Base-by-base conservation (phyloP, 371 early-diverging fungal species). In the Apophysomyces variabilis region DNA sequence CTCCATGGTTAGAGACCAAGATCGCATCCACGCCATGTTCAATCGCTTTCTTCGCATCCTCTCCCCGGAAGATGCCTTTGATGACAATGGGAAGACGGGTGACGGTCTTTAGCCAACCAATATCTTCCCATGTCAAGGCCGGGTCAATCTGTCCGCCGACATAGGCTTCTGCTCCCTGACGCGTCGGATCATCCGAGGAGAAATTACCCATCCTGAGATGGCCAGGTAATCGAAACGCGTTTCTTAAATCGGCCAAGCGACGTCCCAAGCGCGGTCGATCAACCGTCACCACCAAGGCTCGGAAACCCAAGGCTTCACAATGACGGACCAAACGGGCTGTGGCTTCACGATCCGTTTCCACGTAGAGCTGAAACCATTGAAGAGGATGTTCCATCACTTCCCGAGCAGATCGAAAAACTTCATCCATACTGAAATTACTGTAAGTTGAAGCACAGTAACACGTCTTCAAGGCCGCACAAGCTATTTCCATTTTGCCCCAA, bases 321-420 rank as follows among this genome's bases (percentile, higher is more conserved):
- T 84, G 69, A 32, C 74, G 60, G 7, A 93, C 82, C 0, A 93
- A 68, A 26, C 73, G 39, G 62, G 73, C 79, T 3, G 90, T 85
- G 3, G 86, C 70, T 0, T 70, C 65, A 13, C 87, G 79, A 63
- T 93, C 82, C 58, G 74, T 66, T 73, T 90, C 86, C 39, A 93
- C 89, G 64, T 92, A 93, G 26, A 93, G 82, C 73, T 93, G 93
- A 76, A 91, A 88, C 88, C 89, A 93, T 70, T 85, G 86, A 13
- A 77, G 71, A 50, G 85, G 61, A 2, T 58, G 26, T 1, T 16
- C 7, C 4, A 13, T 13, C 11, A 41, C 13, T 1, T 41, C 41
- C 1, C 13, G 41, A 13, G 41, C 41, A 41, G 41, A 41, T 11
- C 41, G 41, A 13, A 41, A 41, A 8, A 89, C 84, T 58, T 89